phyloP scores from a whole-genome alignment of 2,329 filamentous ascomycete species.

The Sporothrix schenckii region DNA sequence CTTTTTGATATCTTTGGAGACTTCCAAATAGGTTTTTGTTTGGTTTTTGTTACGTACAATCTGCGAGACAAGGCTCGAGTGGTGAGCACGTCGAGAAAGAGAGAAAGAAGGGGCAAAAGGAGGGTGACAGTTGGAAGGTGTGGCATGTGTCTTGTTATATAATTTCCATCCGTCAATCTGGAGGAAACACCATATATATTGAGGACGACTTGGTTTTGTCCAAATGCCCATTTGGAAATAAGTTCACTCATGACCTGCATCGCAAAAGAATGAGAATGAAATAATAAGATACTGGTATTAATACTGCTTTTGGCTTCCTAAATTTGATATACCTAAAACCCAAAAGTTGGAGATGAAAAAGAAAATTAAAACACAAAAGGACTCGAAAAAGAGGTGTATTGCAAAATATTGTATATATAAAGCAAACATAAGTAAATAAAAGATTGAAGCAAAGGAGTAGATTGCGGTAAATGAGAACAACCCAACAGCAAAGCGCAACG shows the following conservation, averaged over 20 bases:
- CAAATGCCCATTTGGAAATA: no score
- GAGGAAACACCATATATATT: no score
- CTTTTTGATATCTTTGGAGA: not conserved
- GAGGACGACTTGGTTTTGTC: no score
- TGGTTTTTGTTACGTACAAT: not conserved
- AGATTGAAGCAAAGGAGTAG: not conserved
- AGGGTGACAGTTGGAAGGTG: not conserved
- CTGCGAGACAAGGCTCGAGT: not conserved
- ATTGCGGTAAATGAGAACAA: not conserved
- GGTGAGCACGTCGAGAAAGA: no score
- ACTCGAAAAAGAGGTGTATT: not conserved
- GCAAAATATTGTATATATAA: not conserved
- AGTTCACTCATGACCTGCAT: no score
- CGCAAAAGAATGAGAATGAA: not conserved
- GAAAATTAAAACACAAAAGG: not conserved
- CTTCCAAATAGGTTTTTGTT: not conserved
- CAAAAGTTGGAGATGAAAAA: no score
- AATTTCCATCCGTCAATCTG: not conserved
- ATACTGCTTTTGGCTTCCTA: not conserved
- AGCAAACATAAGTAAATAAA: not conserved
- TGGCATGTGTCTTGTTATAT: not conserved
- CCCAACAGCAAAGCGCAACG: not conserved
- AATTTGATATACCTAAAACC: not conserved
- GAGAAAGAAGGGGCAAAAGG: slow-evolving; percentile 17
- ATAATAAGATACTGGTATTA: not conserved